These are phyloP conservation scores for Boletus mariae DNA, from an alignment of 1,284 basidiomycete species.

Conservation along the genomic window DNA sequence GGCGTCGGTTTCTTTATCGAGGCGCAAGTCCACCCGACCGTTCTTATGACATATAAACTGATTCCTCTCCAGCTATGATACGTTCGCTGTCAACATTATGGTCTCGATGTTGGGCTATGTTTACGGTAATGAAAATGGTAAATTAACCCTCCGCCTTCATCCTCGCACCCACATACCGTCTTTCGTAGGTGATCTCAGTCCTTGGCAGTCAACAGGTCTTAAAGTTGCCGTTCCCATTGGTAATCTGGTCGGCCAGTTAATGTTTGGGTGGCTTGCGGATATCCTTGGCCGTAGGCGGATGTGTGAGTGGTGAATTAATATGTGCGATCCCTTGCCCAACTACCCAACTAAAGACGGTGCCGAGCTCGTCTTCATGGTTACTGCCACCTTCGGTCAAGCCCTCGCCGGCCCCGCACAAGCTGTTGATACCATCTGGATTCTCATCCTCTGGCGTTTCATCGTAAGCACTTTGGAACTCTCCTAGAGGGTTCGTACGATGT, in stretches of 20 bases:
- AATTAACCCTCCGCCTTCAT: not conserved
- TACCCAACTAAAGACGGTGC: constrained; percentile 42
- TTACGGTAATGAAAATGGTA: constrained; percentile 25
- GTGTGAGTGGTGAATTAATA: constrained; percentile 19
- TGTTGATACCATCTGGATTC: constrained; percentile 50
- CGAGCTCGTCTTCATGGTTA: constrained; percentile 52
- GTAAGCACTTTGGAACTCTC: constrained; percentile 23
- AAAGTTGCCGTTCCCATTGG: constrained; percentile 48
- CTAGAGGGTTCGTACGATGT: not conserved
- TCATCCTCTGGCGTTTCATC: constrained; percentile 56
- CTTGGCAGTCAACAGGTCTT: constrained; percentile 26
- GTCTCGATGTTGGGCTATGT: constrained; percentile 28
- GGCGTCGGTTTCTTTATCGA: constrained; percentile 27
- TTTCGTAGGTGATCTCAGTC: constrained; percentile 21
- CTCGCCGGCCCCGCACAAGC: constrained; percentile 47
- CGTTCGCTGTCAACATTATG: constrained; percentile 24
- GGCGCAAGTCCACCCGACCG: constrained; percentile 13
- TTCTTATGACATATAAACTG: not conserved
- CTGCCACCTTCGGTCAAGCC: constrained; percentile 47
- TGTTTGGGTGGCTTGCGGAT: constrained; percentile 57
- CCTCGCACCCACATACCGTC: not conserved
- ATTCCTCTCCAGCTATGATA: constrained; percentile 21
- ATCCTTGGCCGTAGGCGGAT: constrained; percentile 47
- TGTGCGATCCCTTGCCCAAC: not conserved
- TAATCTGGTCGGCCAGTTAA: constrained; percentile 55